Evolutionary conservation across 345 rosid species (phyloP), one percentile per base, ranked within the genome.

Genomic region (Gossypium anomalum): DNA sequence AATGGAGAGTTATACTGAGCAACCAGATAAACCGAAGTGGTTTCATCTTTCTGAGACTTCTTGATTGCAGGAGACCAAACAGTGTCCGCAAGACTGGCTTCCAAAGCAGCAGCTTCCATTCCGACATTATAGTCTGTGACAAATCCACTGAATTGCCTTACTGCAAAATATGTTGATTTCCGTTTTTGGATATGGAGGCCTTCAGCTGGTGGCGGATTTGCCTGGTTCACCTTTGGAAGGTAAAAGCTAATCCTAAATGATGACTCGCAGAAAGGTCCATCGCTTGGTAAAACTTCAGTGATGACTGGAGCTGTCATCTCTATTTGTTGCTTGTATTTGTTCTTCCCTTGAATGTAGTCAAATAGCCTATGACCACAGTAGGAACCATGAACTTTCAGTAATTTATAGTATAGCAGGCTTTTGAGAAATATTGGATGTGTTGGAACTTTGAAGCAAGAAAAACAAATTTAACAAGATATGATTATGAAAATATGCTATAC

Each of bases 251-350:
- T 87, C 0, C 79, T 83, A 77, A 94, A 94, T 0, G 94, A 83
- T 44, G 98, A 94, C 71, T 92, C 81, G 44, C 97, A 94, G 51
- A 94, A 79, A 3, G 98, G 97, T 48, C 97, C 98, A 7, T 94
- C 94, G 48, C 97, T 89, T 23, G 97, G 98, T 53, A 77, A 74
- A n/a, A 89, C 91, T 77, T 94, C 80, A 11, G 87, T 48, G 41
- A 89, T 77, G 7, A 94, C 97, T 0, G 97, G 98, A 55, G 83
- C 97, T 23, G 98, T 94, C 98, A 94, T 94, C 82, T 92, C 98
- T 55, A 92, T 88, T 73, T 82, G 77, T 71, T 87, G 74, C 9
- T 75, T 62, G 67, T 88, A 86, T 22, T 68, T 72, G 78, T 94
- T 94, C 84, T 87, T 90, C 72, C 97, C 98, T 62, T 89, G 93